Base-by-base conservation (phyloP, 2,329 filamentous ascomycete species). In the Fusarium sp. region DNA sequence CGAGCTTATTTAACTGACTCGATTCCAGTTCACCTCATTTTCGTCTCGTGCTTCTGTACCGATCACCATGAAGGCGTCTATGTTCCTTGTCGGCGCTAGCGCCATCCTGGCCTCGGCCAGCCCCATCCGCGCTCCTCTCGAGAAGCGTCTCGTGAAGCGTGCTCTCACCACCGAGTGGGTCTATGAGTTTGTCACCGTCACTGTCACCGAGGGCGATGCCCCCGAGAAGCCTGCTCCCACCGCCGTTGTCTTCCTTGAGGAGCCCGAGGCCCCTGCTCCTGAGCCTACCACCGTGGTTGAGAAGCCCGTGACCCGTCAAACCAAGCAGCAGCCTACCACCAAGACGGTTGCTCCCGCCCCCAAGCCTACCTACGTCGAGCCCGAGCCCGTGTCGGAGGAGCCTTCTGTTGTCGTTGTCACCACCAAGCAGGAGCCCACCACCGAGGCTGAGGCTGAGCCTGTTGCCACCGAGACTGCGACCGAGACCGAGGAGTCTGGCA, bases 61-160 rank as follows among this genome's bases (percentile, higher is more conserved):
- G 58, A 69, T 67, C 81, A 87, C 80, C 72, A 89, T 89, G 87
- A 89, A 87, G 84, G 81, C 84, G 56, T 86, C 87, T 58, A 69
- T 85, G 66, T 80, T 85, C 73, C 80, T 89, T 74, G 80, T 82
- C 73, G 81, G 83, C 75, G 82, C 85, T 71, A 82, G 85, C 78
- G 85, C 87, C 76, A 71, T 86, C 62, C 71, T 88, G 79, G 86
- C 84, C 64, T 76, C 82, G 66, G 87, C 87, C 76, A 78, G 80
- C 59, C 87, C 87, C 64, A 74, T 79, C 45, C 63, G 72, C 52
- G 73, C 74, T 71, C 70, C 64, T 67, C 79, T 87, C 38, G 72
- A 82, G 66, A 83, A 84, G 77, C 83, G 87, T 67, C 79, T 87
- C 38, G 72, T 82, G 65, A 83, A 84, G 77, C 83, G 87, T 61